Evolutionary conservation across 2,329 filamentous ascomycete genomes (phyloP), one percentile per base, ranked within the genome.

Genomic region (Fusarium proliferatum): DNA sequence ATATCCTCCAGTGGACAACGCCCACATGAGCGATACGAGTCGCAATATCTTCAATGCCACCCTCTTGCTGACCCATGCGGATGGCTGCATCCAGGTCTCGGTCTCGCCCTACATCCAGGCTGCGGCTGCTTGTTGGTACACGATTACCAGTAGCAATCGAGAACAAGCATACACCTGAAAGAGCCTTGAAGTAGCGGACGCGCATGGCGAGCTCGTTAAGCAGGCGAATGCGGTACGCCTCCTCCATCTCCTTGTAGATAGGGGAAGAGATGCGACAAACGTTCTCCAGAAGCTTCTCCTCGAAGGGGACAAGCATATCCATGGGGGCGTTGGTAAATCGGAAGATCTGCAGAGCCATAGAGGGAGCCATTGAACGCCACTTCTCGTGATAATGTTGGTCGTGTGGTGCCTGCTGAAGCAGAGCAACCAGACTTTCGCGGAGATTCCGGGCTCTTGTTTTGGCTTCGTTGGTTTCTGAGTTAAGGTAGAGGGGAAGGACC

Each of bases 1-100:
- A 98, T 6, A 97, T 92, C 55, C 94, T 89, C 95, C 95, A 98
- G 82, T 98, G 95, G 30, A 98, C 84, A 10, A 96, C 87, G 19
- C 93, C 91, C 49, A 98, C 90, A 79, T 98, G 96, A 10, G 94
- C 92, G 57, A 97, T 87, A 51, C 94, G 90, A 49, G 91, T 92
- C 2, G 94, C 90, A 80, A 97, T 89, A 66, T 94, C 91, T 48
- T 88, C 86, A 42, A 93, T 78, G 39, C 87, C 86, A 48, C 84
- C 85, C 55, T 90, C 88, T 56, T 89, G 87, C 48, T 87, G 84
- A 13, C 82, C 80, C 61, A 86, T 85, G 15, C 83, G 84, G 67
- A 77, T 76, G 9, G 77, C 76, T 26, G 76, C 78, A 64, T 85
- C 82, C 55, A 80, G 63, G 42, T 83, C 81, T 57, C 80, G 77